Base-by-base conservation (phyloP, 1,284 basidiomycete genomes). In the Papiliotrema nemorosa region DNA sequence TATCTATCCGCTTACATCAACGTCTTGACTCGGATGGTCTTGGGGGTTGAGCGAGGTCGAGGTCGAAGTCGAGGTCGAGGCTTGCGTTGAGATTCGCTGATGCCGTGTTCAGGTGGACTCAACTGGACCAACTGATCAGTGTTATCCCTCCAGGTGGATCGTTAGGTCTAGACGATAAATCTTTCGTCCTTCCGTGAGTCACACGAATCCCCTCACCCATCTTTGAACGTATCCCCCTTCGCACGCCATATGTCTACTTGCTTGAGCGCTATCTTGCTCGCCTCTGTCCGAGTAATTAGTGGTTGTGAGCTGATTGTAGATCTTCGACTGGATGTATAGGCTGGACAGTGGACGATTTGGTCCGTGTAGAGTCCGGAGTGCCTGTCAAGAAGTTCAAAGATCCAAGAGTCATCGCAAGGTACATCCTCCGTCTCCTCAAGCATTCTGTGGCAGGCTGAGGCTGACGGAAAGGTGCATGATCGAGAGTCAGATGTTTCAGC, bases 151-250 rank as follows among this genome's bases (percentile, higher is more conserved):
- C 44, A 3, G 44, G 44, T 3, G 44, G 44, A 12, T 45, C 44
- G n/a, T 22, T 45, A 4, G 44, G 44, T 5, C 12, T 45, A 16
- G 44, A 45, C 44, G 44, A 45, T 22, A 45, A 45, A 22, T 20
- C 33, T 12, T 45, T 45, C 20, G 9, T 31, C 9, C 16, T 45
- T 12, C 3, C 4, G 44, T 45, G 44, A 33, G 44, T 35, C n/a
- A n/a, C 13, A 13, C 13, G 24, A 22, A 24, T 18, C 20, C 20
- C 9, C 20, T 10, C 20, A 10, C n/a, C 31, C 31, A 34, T n/a
- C 10, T 34, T n/a, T 9, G 31, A n/a, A 10, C 31, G n/a, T 34
- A 34, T 12, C 22, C 41, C 3, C 25, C 10, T 12, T 21, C 7
- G 20, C 18, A 5, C 20, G 40, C 21, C 25, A 24, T 12, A 9